Evolutionary conservation across 805 yeast species (phyloP).

Genomic region (Sugiyamaella smithiae): DNA sequence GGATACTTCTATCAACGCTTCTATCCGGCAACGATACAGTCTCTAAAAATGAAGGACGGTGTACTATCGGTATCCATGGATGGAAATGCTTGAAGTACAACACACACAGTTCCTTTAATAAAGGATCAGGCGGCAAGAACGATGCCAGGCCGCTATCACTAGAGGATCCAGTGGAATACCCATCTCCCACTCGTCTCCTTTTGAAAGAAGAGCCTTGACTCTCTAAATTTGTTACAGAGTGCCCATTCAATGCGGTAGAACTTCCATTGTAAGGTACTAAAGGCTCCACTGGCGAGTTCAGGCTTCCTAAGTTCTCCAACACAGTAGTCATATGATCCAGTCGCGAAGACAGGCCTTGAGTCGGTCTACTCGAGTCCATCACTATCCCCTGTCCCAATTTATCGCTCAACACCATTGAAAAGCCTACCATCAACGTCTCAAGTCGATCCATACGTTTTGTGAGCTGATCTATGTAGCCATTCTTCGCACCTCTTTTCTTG

Average conservation of each 20-base stretch:
- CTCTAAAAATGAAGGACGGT: slow-evolving; percentile 11
- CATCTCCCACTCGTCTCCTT: slow-evolving; percentile 11
- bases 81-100: slow-evolving; percentile 18
- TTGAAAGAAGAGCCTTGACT: neutral
- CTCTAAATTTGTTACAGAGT: no score
- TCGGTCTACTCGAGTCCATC: neutral
- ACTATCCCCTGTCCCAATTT: neutral
- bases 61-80: slow-evolving; percentile 21
- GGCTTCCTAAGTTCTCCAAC: neutral
- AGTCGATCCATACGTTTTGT: neutral
- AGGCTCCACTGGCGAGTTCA: neutral
- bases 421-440: neutral
- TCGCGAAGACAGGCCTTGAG: neutral
- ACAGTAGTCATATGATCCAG: neutral
- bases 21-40: neutral
- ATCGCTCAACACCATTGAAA: neutral
- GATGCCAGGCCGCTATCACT: slow-evolving; percentile 5
- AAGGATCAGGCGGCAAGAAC: slow-evolving; percentile 12
- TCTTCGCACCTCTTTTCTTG: neutral
- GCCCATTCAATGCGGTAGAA: no score
- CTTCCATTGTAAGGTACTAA: neutral
- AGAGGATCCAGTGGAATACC: slow-evolving; percentile 2
- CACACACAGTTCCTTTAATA: slow-evolving; percentile 8
- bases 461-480: neutral
- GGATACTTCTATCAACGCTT: neutral